phyloP scores from a whole-genome alignment of 129 eudicot genomes.

The Arctium lappa region DNA sequence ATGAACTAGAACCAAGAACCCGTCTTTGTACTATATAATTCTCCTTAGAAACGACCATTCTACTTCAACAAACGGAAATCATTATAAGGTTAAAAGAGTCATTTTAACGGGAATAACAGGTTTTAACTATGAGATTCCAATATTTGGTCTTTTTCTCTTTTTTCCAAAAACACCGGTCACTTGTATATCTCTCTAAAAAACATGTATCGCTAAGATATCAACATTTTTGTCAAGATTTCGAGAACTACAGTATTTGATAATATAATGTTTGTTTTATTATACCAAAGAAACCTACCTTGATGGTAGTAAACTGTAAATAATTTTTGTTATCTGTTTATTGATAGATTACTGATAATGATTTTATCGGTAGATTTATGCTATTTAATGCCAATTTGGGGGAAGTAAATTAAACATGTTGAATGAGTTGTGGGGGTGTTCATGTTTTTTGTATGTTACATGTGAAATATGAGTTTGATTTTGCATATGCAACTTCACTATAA shows the following conservation, averaged over 20 bases:
- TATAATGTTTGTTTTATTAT: background rate
- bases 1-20: background rate
- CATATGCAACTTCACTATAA: constrained; percentile 9
- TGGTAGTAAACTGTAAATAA: background rate
- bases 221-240: background rate
- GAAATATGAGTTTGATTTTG: constrained; percentile 19
- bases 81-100: background rate
- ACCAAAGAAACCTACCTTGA: background rate
- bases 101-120: background rate
- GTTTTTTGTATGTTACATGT: constrained; percentile 31
- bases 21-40: background rate
- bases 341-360: background rate
- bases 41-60: background rate
- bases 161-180: background rate
- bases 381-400: background rate
- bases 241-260: background rate
- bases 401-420: constrained; percentile 21
- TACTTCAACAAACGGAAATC: background rate
- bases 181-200: background rate
- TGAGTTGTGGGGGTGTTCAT: constrained; percentile 25
- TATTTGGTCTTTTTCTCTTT: background rate
- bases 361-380: background rate
- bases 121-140: background rate
- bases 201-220: background rate
- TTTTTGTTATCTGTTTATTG: background rate